Evolutionary conservation across 495 filamentous ascomycete species (phyloP).

Genomic region (Apiosordaria backusii): DNA sequence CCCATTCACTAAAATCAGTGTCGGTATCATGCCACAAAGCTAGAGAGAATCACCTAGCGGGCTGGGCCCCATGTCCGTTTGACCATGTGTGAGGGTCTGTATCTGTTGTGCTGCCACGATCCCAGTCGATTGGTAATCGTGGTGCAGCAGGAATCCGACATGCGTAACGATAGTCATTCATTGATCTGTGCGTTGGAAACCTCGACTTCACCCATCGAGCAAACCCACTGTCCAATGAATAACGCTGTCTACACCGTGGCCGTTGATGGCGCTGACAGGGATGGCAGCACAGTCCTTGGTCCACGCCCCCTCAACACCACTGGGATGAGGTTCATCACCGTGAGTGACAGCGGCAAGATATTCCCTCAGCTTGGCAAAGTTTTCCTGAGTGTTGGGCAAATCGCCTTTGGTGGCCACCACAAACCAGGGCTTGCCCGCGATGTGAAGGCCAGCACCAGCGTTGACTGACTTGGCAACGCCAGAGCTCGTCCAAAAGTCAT

Average conservation of each 20-base stretch:
- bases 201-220: constrained; percentile 48
- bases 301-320: constrained; percentile 64
- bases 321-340: constrained; percentile 63
- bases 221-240: constrained; percentile 73
- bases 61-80: background rate
- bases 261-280: constrained; percentile 84
- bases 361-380: constrained; percentile 62
- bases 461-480: constrained; percentile 34
- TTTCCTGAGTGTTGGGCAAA: constrained; percentile 69
- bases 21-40: no score
- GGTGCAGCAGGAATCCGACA: background rate
- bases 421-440: constrained; percentile 91
- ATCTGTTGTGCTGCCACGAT: background rate
- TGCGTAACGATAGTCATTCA: no score
- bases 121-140: background rate
- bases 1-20: background rate
- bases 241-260: constrained; percentile 76
- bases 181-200: background rate
- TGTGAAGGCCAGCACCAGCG: constrained; percentile 50
- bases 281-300: constrained; percentile 61
- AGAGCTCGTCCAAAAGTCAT: constrained; percentile 25
- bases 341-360: constrained; percentile 63
- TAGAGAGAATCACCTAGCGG: background rate
- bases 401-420: constrained; percentile 96
- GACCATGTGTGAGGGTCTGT: background rate